Percentiles rank a stretch among this genome's conserved stretches.
These are phyloP conservation scores for Liquidambar formosana DNA, from an alignment of 164 flowering plant genomes.

Conservation along the genomic window DNA sequence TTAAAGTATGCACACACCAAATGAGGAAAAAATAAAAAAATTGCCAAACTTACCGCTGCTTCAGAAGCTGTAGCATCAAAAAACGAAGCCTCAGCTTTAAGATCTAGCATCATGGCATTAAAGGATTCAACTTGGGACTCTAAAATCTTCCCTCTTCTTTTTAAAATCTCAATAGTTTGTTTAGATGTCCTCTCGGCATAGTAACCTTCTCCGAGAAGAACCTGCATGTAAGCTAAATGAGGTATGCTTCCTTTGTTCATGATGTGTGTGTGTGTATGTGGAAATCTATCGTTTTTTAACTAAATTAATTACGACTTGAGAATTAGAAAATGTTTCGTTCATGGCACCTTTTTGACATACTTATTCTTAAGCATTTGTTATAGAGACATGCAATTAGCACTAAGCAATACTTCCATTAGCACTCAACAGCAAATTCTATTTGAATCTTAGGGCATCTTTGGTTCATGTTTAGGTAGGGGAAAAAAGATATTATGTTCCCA, in stretches of 20 bases:
- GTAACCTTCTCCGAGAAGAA: conserved; percentile 87
- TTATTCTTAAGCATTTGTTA: too few relatives aligned
- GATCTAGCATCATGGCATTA: conserved; percentile 65
- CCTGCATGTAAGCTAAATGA: conserved; percentile 39
- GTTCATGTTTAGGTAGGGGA: too few relatives aligned
- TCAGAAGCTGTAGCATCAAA: conserved; percentile 74
- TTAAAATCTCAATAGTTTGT: conserved; percentile 79
- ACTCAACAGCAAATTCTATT: too few relatives aligned
- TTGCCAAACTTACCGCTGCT: conserved; percentile 55
- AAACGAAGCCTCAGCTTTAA: conserved; percentile 76
- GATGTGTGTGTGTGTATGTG: too few relatives aligned
- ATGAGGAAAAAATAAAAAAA: background rate
- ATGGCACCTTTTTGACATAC: too few relatives aligned
- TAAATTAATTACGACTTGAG: too few relatives aligned
- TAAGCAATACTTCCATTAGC: too few relatives aligned
- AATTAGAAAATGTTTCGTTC: too few relatives aligned
- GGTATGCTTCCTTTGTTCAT: background rate
- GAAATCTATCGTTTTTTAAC: too few relatives aligned
- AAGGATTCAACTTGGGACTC: conserved; percentile 65
- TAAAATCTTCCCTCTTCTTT: conserved; percentile 73
- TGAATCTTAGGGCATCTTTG: too few relatives aligned
- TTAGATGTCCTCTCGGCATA: conserved; percentile 78
- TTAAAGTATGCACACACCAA: background rate
- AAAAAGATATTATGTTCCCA: too few relatives aligned
- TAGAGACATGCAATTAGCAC: too few relatives aligned